Evolutionary conservation across 1,284 basidiomycete species (phyloP).

Genomic region (Neolentinus lepideus): DNA sequence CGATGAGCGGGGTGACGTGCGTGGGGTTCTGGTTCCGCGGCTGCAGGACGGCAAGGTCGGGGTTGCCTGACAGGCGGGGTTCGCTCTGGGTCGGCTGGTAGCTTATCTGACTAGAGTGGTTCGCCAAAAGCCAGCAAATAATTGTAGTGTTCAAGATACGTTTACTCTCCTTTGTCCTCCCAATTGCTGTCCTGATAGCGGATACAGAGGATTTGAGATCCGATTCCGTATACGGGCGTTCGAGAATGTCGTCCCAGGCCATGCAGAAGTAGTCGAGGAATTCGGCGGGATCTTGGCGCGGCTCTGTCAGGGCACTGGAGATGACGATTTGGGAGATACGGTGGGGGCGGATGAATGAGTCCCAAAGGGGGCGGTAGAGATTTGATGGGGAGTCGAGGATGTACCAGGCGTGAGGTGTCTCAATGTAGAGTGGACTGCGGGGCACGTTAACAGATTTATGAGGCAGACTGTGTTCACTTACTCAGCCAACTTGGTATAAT

Average conservation of each 20-base stretch:
- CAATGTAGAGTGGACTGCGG: conserved; percentile 2
- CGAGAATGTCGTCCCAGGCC: conserved; percentile 1
- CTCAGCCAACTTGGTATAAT: conserved; percentile 1
- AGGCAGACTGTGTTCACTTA: background rate
- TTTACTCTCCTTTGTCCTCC: background rate
- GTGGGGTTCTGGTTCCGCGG: conserved; percentile 47
- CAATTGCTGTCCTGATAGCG: background rate
- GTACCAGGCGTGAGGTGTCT: conserved; percentile 1
- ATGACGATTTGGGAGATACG: background rate
- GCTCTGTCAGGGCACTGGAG: background rate
- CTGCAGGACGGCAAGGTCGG: conserved; percentile 46
- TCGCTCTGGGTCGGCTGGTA: background rate
- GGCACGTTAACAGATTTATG: background rate
- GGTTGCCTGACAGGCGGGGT: conserved; percentile 27
- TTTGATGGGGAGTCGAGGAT: background rate
- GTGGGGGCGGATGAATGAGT: background rate
- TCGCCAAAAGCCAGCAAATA: background rate
- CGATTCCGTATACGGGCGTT: background rate
- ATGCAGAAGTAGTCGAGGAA: background rate
- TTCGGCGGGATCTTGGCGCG: background rate
- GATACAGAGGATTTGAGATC: background rate
- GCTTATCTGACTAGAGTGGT: background rate
- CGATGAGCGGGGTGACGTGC: conserved; percentile 53
- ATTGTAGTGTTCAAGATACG: background rate
- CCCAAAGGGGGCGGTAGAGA: background rate